phyloP scores from a whole-genome alignment of 169 alveolate species.

The Plasmodium falciparum region DNA sequence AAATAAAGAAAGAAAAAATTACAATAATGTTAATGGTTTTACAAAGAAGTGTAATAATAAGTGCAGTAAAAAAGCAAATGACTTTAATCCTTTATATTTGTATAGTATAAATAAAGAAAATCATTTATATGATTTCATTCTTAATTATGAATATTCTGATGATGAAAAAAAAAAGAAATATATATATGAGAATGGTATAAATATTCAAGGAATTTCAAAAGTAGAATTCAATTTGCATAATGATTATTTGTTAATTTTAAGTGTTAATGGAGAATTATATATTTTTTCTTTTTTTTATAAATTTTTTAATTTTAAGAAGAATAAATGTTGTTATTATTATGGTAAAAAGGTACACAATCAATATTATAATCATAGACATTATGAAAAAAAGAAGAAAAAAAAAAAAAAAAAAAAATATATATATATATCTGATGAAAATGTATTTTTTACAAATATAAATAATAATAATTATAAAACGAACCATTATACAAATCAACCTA shows the following conservation, averaged over 20 bases:
- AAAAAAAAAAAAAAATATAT: slow-evolving; percentile 2
- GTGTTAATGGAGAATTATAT: slow-evolving; percentile 35
- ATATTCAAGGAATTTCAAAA: slow-evolving; percentile 50
- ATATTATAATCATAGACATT: not conserved
- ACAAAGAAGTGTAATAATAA: not conserved
- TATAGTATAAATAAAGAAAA: slow-evolving; percentile 45
- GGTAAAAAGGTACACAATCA: slow-evolving; percentile 45
- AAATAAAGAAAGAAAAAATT: not conserved
- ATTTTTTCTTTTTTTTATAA: slow-evolving; percentile 73
- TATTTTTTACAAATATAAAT: too few species aligned
- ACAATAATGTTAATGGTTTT: not conserved
- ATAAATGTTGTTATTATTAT: slow-evolving; percentile 40
- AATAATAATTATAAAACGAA: not conserved
- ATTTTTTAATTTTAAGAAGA: slow-evolving; percentile 55
- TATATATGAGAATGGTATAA: slow-evolving; percentile 11
- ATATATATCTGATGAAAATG: too few species aligned
- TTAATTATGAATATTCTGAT: slow-evolving; percentile 14
- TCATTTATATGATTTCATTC: slow-evolving; percentile 30
- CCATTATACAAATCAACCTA: not conserved
- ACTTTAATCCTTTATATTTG: slow-evolving; percentile 20
- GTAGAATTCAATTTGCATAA: slow-evolving; percentile 59
- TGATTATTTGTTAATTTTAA: slow-evolving; percentile 57
- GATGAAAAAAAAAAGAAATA: slow-evolving; percentile 18
- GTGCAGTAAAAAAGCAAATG: not conserved
- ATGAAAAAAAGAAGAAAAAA: not conserved